Evolutionary conservation across 768 basidiomycete genomes (phyloP), one percentile per base, ranked within the genome.

Genomic region (Mrakia frigida): DNA sequence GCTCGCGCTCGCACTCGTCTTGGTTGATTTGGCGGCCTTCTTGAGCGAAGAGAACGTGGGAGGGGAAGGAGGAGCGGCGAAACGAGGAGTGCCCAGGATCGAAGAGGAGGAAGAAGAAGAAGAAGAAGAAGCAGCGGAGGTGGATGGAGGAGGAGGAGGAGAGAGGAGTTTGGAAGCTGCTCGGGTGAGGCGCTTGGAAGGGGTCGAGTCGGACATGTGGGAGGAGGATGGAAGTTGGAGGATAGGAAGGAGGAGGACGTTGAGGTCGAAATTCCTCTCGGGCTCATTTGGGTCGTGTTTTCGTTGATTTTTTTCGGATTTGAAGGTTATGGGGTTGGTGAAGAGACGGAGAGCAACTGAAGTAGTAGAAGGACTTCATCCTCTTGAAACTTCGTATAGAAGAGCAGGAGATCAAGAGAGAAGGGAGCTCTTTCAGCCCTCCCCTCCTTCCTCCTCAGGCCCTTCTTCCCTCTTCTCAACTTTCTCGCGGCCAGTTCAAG

Each of bases 171-270:
- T 70, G 2, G 74, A 50, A n/a, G 41, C 35, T 14, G 74, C 41
- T 50, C 74, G 67, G 16, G 74, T 75, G 37, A 75, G 6, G 1
- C 74, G 52, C 2, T 61, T 39, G 21, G 69, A 41, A 11, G 74
- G 69, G 5, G 74, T 70, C 28, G 25, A 50, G 6, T 50, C 52
- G 11, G 74, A 70, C 31, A 31, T 39, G 70, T 2, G 37, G 23
- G 35, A 25, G 16, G 63, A 31, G 28, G 33, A 33, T 25, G 56
- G 28, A 25, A 9, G 56, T 31, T 31, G 61, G 61, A 63, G 61
- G 60, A 9, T 46, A 63, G 31, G 61, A 63, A 33, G 61, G 61
- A 33, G 59, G n/a, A 33, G 61, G 33, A 6, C 5, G 31, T 9
- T 28, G 61, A 37, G 61, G 31, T 63, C 56, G 56, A 50, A 50